Conservation (phyloP, 2,329 filamentous ascomycete species). For the Ophiostoma himal-ulmi region DNA sequence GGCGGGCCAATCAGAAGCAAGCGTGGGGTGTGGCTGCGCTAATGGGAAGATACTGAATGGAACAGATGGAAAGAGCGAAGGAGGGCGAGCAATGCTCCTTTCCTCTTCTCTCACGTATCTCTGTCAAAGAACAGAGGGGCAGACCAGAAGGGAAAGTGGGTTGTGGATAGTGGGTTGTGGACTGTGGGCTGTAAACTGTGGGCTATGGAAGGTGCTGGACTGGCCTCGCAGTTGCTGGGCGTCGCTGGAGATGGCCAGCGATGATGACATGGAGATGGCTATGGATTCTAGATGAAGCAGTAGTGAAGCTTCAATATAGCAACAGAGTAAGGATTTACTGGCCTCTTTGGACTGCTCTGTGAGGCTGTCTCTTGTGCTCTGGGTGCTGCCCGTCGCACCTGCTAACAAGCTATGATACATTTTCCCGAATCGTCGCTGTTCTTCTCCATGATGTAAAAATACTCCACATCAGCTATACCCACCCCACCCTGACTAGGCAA, state of each 20-base stretch:
- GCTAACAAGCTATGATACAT: background rate
- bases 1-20: constrained; percentile 18
- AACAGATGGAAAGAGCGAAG: constrained; percentile 7
- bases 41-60: background rate
- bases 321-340: background rate
- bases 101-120: constrained; percentile 8
- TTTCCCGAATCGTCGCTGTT: background rate
- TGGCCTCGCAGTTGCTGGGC: constrained; percentile 8
- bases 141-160: constrained; percentile 14
- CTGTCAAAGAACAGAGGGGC: constrained; percentile 4
- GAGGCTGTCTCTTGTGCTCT: background rate
- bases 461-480: background rate
- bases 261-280: background rate
- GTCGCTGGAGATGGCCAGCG: background rate
- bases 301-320: background rate
- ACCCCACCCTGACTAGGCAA: background rate
- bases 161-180: background rate
- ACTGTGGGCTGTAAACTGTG: constrained; percentile 3
- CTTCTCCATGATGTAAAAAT: background rate
- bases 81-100: constrained; percentile 12
- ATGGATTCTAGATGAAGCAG: background rate
- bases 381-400: background rate
- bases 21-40: background rate
- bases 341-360: background rate
- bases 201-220: constrained; percentile 16